A percentile compares a stretch with the other conserved stretches of the same genome.
Conservation (phyloP, 106 monocot species). For the Dendrobium officinale region DNA sequence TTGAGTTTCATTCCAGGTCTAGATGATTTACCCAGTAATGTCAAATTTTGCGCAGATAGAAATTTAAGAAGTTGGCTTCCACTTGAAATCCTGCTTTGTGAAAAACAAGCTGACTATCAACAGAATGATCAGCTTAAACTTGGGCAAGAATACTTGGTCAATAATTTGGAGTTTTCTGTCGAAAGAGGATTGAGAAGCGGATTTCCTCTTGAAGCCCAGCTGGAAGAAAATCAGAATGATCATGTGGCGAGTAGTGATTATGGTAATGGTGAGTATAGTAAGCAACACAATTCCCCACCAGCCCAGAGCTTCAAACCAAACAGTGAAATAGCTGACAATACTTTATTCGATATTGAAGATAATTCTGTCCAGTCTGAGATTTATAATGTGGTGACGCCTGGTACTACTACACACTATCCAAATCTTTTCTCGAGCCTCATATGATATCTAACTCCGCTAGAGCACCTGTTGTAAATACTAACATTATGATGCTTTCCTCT, state of each 20-base stretch:
- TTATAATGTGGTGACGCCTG: background rate
- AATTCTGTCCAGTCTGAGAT: background rate
- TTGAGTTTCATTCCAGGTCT: background rate
- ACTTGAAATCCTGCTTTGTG: conserved; percentile 29
- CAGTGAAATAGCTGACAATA: background rate
- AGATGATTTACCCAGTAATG: conserved; percentile 16
- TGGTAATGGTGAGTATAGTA: background rate
- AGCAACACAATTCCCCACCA: background rate
- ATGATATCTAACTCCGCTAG: background rate
- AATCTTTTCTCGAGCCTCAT: background rate
- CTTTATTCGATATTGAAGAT: conserved; percentile 2
- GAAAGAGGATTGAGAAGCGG: too few species aligned
- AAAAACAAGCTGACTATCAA: background rate
- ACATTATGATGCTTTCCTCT: background rate
- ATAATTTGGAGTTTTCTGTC: background rate
- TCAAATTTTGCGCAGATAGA: conserved; percentile 12
- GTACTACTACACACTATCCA: background rate
- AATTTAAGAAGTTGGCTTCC: conserved; percentile 11
- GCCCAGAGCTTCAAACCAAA: background rate
- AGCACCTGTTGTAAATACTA: background rate
- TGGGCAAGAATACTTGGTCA: background rate
- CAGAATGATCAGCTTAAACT: background rate
- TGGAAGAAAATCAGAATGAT: conserved; percentile 11
- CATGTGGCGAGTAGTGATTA: background rate
- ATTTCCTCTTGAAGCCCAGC: conserved; percentile 10